Evolutionary conservation across 352 stramenopile species (phyloP), one percentile per base, ranked within the genome.

Genomic region (Globisporangium viniferum): DNA sequence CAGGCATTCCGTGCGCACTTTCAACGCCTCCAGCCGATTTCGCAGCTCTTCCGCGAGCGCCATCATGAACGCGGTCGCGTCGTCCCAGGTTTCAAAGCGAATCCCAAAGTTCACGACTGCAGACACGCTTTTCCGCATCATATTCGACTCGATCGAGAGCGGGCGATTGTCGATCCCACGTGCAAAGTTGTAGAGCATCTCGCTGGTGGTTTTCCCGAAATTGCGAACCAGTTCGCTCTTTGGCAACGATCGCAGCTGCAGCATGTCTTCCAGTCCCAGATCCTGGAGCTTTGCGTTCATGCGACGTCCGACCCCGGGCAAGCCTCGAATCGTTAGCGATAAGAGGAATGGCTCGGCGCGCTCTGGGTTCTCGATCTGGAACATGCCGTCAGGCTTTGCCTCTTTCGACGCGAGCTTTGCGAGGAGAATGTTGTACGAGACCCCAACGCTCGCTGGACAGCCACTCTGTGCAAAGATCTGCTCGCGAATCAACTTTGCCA

Each of bases 61-160:
- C 60, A 78, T 77, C 39, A 98, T 71, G 57, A 98, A 98, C 18
- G 82, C 74, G 1, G 86, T 89, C n/a, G 88, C 79, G 31, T 92
- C 80, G 36, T 86, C 66, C 72, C 81, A 87, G 29, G 74, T 82
- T n/a, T 93, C 78, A 46, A 98, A 97, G 0, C 93, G 86, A 59
- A 98, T 94, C 1, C 93, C 93, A 69, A 96, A 98, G 72, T 97
- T 97, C 9, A 98, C 82, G n/a, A 98, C 89, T 2, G 93, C 90
- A 14, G 90, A 96, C 4, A 98, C 86, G 54, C 88, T 97, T 72
- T 98, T 97, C 2, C 88, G 75, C 73, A 82, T 86, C 72, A 85
- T 77, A 46, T 85, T 92, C 0, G 74, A 72, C 70, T 96, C 84
- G 33, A 92, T 76, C 0, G 82, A 91, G 9, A 96, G 67, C 3